Conservation (phyloP, 768 basidiomycete species). For the Bullera alba region DNA sequence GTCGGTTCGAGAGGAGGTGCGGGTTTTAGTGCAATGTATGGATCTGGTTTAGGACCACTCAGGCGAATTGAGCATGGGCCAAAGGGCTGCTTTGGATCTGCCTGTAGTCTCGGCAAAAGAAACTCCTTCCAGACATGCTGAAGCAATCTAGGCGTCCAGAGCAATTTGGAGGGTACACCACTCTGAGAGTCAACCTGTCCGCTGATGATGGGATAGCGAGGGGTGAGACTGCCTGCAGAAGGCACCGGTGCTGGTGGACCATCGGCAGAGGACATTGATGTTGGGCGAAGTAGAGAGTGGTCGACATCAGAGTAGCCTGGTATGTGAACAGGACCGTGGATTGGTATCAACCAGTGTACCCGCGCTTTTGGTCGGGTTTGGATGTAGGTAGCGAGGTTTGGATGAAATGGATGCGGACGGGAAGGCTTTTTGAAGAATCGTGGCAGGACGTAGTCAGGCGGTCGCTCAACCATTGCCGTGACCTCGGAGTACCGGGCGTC, state of each 20-base stretch:
- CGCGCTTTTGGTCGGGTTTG: constrained; percentile 6
- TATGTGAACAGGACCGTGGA: constrained; percentile 31
- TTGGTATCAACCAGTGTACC: constrained; percentile 37
- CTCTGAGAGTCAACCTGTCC: too few species aligned
- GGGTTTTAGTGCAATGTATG: constrained; percentile 20
- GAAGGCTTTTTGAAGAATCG: not conserved
- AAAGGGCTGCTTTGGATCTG: constrained; percentile 6
- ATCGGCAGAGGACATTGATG: not conserved
- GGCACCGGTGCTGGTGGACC: too few species aligned
- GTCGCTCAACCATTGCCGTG: not conserved
- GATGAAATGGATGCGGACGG: constrained; percentile 32
- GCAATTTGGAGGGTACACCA: constrained; percentile 1
- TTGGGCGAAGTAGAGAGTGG: not conserved
- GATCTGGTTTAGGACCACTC: constrained; percentile 37
- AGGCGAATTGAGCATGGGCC: constrained; percentile 16
- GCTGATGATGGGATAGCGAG: not conserved
- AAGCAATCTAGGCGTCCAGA: constrained; percentile 20
- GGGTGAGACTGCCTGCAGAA: not conserved
- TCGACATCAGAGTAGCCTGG: constrained; percentile 13
- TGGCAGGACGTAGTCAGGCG: constrained; percentile 6
- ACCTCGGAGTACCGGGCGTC: not conserved
- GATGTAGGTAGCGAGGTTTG: constrained; percentile 17
- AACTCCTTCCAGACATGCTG: constrained; percentile 13
- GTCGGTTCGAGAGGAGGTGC: not conserved
- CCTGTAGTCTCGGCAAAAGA: constrained; percentile 12